Percentiles rank a stretch among this genome's conserved stretches.
phyloP scores from a whole-genome alignment of 1,139 yeast species.

The Schizosaccharomyces versatilis region DNA sequence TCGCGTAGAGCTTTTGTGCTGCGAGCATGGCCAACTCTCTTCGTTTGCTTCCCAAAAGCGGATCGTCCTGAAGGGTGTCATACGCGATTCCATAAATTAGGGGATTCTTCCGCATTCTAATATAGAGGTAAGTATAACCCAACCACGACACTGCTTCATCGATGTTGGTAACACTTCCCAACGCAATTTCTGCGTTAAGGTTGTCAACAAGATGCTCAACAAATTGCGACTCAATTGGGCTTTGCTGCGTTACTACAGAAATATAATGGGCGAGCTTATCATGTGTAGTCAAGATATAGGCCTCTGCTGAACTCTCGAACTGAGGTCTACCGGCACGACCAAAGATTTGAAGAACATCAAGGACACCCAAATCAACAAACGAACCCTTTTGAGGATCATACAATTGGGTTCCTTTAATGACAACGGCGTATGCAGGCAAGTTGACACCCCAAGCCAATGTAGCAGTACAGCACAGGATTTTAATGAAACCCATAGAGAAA shows the following conservation, averaged over 20 bases:
- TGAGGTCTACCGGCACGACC: slow-evolving; percentile 99
- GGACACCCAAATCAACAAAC: slow-evolving; percentile 72
- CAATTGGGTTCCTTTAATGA: slow-evolving; percentile 86
- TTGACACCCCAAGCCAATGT: slow-evolving; percentile 99
- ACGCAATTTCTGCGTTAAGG: slow-evolving; percentile 81
- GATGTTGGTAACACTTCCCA: slow-evolving; percentile 84
- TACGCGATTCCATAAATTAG: slow-evolving; percentile 82
- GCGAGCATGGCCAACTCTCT: slow-evolving; percentile 56
- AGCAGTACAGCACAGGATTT: slow-evolving; percentile 85
- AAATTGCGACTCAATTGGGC: slow-evolving; percentile 79
- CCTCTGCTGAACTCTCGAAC: slow-evolving; percentile 77
- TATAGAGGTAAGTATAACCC: slow-evolving; percentile 85
- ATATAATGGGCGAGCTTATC: slow-evolving; percentile 74
- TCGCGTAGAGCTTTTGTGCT: slow-evolving; percentile 55
- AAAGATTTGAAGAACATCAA: slow-evolving; percentile 91
- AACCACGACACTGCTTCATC: slow-evolving; percentile 94
- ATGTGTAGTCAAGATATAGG: slow-evolving; percentile 64
- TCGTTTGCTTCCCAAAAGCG: slow-evolving; percentile 50
- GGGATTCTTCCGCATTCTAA: slow-evolving; percentile 86
- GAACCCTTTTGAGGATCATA: slow-evolving; percentile 93
- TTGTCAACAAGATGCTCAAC: slow-evolving; percentile 67
- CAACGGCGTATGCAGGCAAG: slow-evolving; percentile 92
- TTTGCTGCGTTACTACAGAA: slow-evolving; percentile 74
- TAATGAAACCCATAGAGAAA: slow-evolving; percentile 68
- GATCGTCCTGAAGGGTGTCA: slow-evolving; percentile 68